Percentiles rank a stretch among this genome's conserved stretches.
These are phyloP conservation scores for Solanum boliviense DNA, from an alignment of 257 asterid species.

Conservation along the genomic window DNA sequence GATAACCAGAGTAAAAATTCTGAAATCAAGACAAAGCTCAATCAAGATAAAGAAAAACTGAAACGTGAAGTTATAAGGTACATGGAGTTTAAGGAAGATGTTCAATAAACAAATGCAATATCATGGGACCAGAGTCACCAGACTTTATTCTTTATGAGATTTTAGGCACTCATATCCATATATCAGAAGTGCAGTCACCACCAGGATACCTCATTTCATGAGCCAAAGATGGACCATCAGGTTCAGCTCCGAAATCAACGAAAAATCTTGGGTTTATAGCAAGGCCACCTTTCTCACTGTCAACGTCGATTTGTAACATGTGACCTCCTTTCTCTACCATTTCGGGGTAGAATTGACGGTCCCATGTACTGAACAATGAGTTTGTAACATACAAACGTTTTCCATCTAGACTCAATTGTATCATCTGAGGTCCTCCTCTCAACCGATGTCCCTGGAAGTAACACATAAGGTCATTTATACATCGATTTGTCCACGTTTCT, in stretches of 20 bases:
- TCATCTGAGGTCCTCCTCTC: constrained; percentile 98
- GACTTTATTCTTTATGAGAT: background rate
- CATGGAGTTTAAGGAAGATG: background rate
- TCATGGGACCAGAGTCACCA: constrained; percentile 1
- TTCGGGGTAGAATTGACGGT: constrained; percentile 81
- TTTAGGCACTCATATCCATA: constrained; percentile 44
- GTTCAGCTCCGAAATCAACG: constrained; percentile 81
- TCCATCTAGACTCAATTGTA: constrained; percentile 91
- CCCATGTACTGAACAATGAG: constrained; percentile 92
- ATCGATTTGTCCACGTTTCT: background rate
- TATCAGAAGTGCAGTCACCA: constrained; percentile 98
- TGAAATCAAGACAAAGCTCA: background rate
- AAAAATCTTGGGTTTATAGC: constrained; percentile 53
- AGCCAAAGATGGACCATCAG: constrained; percentile 86
- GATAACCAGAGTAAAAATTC: background rate
- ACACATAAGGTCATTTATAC: background rate
- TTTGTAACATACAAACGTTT: constrained; percentile 77
- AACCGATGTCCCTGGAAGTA: constrained; percentile 46
- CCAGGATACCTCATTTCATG: constrained; percentile 99
- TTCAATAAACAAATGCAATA: background rate
- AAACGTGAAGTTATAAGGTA: background rate
- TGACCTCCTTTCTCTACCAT: constrained; percentile 69
- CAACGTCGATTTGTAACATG: constrained; percentile 74
- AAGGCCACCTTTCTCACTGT: constrained; percentile 73
- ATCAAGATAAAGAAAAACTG: background rate